Base-by-base conservation (phyloP, 129 eudicot species). In the Apium graveolens region DNA sequence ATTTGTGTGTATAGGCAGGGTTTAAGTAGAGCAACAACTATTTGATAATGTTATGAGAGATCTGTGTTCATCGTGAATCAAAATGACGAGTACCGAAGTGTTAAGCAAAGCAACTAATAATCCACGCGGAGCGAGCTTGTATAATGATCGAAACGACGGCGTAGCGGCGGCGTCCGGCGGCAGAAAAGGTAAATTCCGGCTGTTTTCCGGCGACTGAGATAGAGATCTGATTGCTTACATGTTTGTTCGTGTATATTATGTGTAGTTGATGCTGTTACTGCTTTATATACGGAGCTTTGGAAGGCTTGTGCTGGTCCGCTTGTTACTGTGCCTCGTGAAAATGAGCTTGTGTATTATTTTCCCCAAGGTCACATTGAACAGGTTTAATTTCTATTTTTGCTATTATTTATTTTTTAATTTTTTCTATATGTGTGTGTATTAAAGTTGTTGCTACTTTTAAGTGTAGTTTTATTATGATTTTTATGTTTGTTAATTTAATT, bases 331-430 rank as follows among this genome's bases (percentile, higher is more conserved):
- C 98, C 98, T 78, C 92, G 92, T 71, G 86, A 88, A 51, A 43
- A 81, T 44, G 97, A 91, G 82, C 90, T 91, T 31, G 98, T 95
- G 34, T 95, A 81, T 79, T 95, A 95, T 79, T 95, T 95, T 46
- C 97, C 98, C 37, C 98, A 91, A 88, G 98, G 98, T 37, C 98
- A 95, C 87, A 95, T 92, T 46, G 98, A 95, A 85, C 98, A 95
- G 98, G 98, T 95, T 85, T 70, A 10, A 13, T 65, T 70, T 51
- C 49, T 63, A 20, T 65, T 11, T n/a, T 13, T 75, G 29, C 17
- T 42, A 3, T 0, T 31, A 48, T 62, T 62, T 76, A 79, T 60
- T 49, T 20, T 18, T 38, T 38, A 38, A 1, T 38, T 20, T 51
- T 14, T 13, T 46, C 5, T 46, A 3, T 14, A 7, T 51, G 0